Percentiles rank a stretch among this genome's conserved stretches.
Conservation (phyloP, 2,329 filamentous ascomycete genomes). For the Lachnellula arida region DNA sequence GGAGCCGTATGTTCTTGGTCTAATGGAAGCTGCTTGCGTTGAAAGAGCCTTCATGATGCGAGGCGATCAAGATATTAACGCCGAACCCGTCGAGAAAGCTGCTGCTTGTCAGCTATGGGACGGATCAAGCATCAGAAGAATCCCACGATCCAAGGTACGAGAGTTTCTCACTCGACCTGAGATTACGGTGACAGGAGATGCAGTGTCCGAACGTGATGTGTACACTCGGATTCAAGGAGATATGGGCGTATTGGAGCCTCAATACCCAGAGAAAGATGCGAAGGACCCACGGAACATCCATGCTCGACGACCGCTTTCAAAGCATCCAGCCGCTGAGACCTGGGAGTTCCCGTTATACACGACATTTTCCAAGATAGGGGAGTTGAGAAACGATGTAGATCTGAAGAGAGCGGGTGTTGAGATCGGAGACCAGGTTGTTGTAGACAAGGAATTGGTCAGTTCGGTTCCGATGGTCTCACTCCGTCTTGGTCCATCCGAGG, state of each 20-base stretch:
- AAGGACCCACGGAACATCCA: neutral
- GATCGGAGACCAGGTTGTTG: conserved; percentile 15
- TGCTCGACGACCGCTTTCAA: neutral
- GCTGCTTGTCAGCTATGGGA: conserved; percentile 14
- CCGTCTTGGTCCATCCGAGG: conserved; percentile 21
- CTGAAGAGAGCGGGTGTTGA: conserved; percentile 21
- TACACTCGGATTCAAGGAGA: neutral
- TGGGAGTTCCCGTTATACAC: conserved; percentile 25
- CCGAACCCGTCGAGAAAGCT: conserved; percentile 5
- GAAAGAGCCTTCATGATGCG: conserved; percentile 16
- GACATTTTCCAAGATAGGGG: conserved; percentile 21
- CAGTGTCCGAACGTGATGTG: neutral
- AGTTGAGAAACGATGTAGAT: conserved; percentile 28
- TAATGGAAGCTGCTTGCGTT: conserved; percentile 22
- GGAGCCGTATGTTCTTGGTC: conserved; percentile 11
- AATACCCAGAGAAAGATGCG: neutral
- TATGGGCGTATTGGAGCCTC: neutral
- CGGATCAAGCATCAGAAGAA: conserved; percentile 12
- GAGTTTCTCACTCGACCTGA: conserved; percentile 11
- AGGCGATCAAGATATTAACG: neutral
- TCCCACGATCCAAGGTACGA: conserved; percentile 15
- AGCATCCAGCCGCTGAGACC: conserved; percentile 5
- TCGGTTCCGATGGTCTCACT: conserved; percentile 27
- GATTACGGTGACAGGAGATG: neutral
- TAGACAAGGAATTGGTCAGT: conserved; percentile 19